Conservation (phyloP, 2,329 filamentous ascomycete genomes). For the Onygenales sp. region DNA sequence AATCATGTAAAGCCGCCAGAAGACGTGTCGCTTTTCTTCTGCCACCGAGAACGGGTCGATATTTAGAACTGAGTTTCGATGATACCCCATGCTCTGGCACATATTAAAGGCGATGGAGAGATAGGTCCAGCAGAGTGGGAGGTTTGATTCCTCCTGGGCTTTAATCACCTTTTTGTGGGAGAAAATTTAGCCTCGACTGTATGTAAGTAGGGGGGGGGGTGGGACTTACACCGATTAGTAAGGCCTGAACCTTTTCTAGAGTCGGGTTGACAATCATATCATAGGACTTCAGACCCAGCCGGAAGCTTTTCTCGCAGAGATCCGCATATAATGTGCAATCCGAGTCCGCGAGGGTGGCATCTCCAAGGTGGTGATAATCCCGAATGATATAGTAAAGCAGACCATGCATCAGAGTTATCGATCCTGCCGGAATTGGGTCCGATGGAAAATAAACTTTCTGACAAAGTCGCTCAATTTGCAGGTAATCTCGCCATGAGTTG, state of each 20-base stretch:
- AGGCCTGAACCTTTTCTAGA: constrained; percentile 47
- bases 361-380: constrained; percentile 24
- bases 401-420: constrained; percentile 15
- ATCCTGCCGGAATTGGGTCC: constrained; percentile 13
- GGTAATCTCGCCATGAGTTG: constrained; percentile 18
- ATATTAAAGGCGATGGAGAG: constrained; percentile 49
- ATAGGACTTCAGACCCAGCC: constrained; percentile 36
- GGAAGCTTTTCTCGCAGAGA: constrained; percentile 34
- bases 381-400: constrained; percentile 18
- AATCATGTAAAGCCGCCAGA: constrained; percentile 51
- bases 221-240: constrained; percentile 44
- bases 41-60: constrained; percentile 16
- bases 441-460: constrained; percentile 31
- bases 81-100: constrained; percentile 53
- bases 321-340: constrained; percentile 21
- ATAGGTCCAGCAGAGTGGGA: constrained; percentile 53
- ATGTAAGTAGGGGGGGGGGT: neutral
- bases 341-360: constrained; percentile 28
- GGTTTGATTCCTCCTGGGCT: constrained; percentile 52
- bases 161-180: constrained; percentile 42
- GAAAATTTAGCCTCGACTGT: neutral
- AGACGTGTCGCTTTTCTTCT: constrained; percentile 29
- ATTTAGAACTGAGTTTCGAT: constrained; percentile 31
- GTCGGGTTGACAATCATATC: constrained; percentile 48
- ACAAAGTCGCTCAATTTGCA: constrained; percentile 27